Evolutionary conservation across 2,329 filamentous ascomycete species (phyloP).

Genomic region (Didymella keratinophila): DNA sequence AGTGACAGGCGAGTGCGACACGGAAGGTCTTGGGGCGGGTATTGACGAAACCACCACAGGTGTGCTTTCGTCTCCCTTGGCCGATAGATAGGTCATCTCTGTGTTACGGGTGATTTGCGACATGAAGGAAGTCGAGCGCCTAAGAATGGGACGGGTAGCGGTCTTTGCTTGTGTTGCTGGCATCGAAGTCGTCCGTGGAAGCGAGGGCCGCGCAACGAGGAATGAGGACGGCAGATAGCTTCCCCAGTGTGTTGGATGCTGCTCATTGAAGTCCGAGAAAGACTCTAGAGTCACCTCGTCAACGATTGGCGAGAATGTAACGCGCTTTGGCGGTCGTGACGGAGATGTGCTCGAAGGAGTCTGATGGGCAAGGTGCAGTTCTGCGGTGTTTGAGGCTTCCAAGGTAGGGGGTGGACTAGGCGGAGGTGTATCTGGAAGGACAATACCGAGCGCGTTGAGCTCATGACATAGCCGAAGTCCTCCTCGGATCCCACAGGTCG

Average conservation of each 20-base stretch:
- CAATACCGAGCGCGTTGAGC: slow-evolving; percentile 15
- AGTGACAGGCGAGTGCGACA: neutral
- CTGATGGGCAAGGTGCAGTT: too few species aligned
- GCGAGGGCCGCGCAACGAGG: slow-evolving; percentile 3
- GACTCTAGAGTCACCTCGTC: slow-evolving; percentile 5
- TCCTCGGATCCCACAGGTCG: neutral
- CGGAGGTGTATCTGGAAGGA: slow-evolving; percentile 5
- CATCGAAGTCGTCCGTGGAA: neutral
- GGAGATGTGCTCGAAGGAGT: neutral
- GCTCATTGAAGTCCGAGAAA: neutral
- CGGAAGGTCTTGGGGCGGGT: slow-evolving; percentile 3
- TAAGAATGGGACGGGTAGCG: slow-evolving; percentile 5
- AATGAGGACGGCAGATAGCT: slow-evolving; percentile 16
- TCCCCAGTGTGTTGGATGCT: neutral
- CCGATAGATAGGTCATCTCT: slow-evolving; percentile 1
- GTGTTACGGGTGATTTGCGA: neutral
- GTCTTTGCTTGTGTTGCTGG: neutral
- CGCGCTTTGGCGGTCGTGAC: slow-evolving; percentile 4
- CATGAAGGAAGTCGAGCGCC: neutral
- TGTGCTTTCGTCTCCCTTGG: neutral
- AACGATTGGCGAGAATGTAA: slow-evolving; percentile 14
- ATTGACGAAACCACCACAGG: neutral
- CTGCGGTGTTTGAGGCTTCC: neutral
- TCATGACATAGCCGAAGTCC: neutral
- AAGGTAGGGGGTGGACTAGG: slow-evolving; percentile 1